phyloP scores from a whole-genome alignment of 2,329 filamentous ascomycete genomes.

The Claviceps spartinae region DNA sequence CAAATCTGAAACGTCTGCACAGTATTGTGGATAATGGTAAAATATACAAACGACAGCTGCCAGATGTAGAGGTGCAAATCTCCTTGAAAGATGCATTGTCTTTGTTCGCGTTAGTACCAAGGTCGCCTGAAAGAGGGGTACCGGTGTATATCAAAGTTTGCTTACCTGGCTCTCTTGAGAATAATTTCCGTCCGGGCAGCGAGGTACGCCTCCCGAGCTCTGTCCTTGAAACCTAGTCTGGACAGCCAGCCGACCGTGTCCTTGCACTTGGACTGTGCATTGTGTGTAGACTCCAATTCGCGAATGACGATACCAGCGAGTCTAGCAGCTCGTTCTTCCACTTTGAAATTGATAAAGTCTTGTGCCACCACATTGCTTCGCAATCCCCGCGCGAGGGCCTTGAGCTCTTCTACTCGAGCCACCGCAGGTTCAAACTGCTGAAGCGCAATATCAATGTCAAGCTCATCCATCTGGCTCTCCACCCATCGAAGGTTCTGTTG shows the following conservation, averaged over 20 bases:
- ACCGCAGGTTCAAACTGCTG: slow-evolving; percentile 83
- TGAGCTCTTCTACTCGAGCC: slow-evolving; percentile 69
- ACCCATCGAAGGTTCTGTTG: slow-evolving; percentile 95
- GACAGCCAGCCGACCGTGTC: slow-evolving; percentile 74
- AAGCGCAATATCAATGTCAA: slow-evolving; percentile 90
- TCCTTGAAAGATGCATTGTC: slow-evolving; percentile 90
- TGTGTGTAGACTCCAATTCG: slow-evolving; percentile 64
- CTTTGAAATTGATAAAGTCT: slow-evolving; percentile 83
- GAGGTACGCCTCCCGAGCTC: slow-evolving; percentile 76
- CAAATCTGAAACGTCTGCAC: slow-evolving; percentile 77
- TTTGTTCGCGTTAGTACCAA: slow-evolving; percentile 19
- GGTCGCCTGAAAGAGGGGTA: no score
- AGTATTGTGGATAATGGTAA: slow-evolving; percentile 86
- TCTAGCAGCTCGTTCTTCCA: slow-evolving; percentile 69
- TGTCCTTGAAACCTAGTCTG: slow-evolving; percentile 78
- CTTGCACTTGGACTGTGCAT: slow-evolving; percentile 63
- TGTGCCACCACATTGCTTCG: slow-evolving; percentile 80
- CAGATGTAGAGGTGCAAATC: slow-evolving; percentile 88
- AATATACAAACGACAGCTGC: slow-evolving; percentile 90
- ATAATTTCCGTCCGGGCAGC: slow-evolving; percentile 66
- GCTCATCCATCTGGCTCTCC: slow-evolving; percentile 84
- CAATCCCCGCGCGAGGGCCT: slow-evolving; percentile 62
- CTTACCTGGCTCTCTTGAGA: slow-evolving; percentile 66
- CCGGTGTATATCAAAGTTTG: background rate
- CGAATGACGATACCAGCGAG: slow-evolving; percentile 65